Evolutionary conservation across 139 green algal species (phyloP).

Genomic region (Chlamydomonas schloesseri): DNA sequence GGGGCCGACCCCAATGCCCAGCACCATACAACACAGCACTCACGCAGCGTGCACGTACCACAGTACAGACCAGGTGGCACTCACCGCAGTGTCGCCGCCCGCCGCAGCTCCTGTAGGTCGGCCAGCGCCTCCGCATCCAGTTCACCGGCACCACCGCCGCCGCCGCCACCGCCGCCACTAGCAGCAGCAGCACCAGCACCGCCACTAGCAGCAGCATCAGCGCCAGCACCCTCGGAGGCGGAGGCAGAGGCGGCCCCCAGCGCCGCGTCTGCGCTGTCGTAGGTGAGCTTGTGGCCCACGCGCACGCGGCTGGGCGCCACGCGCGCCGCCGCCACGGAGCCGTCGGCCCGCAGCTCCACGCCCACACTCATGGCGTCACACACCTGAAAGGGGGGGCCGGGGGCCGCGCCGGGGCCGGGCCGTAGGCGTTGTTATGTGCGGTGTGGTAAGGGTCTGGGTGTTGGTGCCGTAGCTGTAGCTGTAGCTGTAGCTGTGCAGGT

Average conservation of each 20-base stretch:
- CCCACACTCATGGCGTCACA: constrained; percentile 74
- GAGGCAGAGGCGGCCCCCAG: constrained; percentile 55
- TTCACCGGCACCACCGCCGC: not conserved
- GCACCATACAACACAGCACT: no score
- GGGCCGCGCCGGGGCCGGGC: no score
- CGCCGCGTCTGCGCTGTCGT: constrained; percentile 80
- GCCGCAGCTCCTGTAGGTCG: constrained; percentile 47
- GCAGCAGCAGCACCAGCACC: no score
- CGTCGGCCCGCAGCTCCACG: constrained; percentile 68
- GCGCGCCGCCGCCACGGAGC: constrained; percentile 65
- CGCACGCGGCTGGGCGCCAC: constrained; percentile 51
- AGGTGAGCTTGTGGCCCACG: constrained; percentile 78
- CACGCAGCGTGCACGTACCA: no score
- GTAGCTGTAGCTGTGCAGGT: no score
- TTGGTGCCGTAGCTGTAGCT: no score
- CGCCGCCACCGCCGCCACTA: not conserved
- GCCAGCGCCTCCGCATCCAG: not conserved
- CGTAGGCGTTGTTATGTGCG: no score
- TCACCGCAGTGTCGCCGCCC: constrained; percentile 46
- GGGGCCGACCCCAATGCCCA: no score
- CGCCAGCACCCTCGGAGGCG: no score
- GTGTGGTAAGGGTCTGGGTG: no score
- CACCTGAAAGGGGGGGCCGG: not conserved
- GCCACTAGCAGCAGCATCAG: no score
- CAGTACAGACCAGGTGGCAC: no score